Conservation (phyloP, 129 eudicot species). For the Erigeron canadensis region DNA sequence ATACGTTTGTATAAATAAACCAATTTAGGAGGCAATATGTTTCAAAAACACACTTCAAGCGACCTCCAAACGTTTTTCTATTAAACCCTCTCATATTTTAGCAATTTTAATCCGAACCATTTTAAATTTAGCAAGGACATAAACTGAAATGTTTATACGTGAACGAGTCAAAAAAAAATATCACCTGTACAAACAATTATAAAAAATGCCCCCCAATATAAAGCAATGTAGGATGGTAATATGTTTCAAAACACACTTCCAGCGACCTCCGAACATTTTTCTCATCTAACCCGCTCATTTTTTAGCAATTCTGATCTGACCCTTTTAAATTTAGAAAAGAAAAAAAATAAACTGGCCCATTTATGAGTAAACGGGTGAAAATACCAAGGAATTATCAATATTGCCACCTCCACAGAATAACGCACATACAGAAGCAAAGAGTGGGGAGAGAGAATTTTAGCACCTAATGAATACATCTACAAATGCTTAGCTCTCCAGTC, state of each 20-base stretch:
- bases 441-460: constrained; percentile 7
- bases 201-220: no score
- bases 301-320: background rate
- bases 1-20: no score
- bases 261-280: background rate
- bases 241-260: background rate
- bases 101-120: background rate
- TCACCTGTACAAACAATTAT: background rate
- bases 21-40: background rate
- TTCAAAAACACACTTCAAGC: background rate
- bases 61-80: no score
- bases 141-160: background rate
- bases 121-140: background rate
- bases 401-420: no score
- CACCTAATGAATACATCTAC: constrained; percentile 29
- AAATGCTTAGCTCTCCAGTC: constrained; percentile 97
- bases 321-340: background rate
- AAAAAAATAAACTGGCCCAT: background rate
- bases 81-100: background rate
- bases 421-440: background rate
- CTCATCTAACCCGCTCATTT: background rate
- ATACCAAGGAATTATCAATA: background rate
- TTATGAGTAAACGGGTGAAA: background rate
- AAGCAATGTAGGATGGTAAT: background rate
- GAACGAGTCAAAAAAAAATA: background rate